Percentiles rank a stretch among this genome's conserved stretches.
These are phyloP conservation scores for Penicillium roqueforti DNA, from an alignment of 495 filamentous ascomycete genomes.

Conservation along the genomic window DNA sequence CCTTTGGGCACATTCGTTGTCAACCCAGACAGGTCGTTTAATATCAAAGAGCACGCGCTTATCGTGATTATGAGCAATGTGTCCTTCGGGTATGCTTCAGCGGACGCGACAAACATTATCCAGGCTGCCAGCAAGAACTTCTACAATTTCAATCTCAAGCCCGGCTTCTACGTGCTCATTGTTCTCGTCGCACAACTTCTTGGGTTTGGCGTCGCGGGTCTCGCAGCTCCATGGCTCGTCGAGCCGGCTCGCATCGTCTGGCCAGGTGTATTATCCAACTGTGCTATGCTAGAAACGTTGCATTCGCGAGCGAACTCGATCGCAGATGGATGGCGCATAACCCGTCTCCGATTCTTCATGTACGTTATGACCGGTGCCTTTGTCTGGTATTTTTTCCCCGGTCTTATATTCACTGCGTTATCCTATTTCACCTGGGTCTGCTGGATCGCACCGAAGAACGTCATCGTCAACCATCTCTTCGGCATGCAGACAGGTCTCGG, in stretches of 20 bases:
- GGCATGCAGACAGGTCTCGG: slow-evolving; percentile 77
- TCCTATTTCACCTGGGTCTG: slow-evolving; percentile 84
- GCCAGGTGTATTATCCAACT: slow-evolving; percentile 36
- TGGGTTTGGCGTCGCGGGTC: slow-evolving; percentile 62
- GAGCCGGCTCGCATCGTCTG: slow-evolving; percentile 51
- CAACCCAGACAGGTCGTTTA: slow-evolving; percentile 61
- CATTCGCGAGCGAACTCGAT: slow-evolving; percentile 33
- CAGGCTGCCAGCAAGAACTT: slow-evolving; percentile 43
- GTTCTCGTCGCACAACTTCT: slow-evolving; percentile 59
- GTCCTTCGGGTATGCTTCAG: slow-evolving; percentile 63
- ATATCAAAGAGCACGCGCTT: slow-evolving; percentile 81
- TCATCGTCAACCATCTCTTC: slow-evolving; percentile 70
- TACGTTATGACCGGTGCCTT: slow-evolving; percentile 47
- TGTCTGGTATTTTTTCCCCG: slow-evolving; percentile 75
- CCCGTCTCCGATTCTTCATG: slow-evolving; percentile 57
- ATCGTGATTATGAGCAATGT: slow-evolving; percentile 89
- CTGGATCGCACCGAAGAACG: slow-evolving; percentile 79
- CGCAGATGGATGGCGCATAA: slow-evolving; percentile 57
- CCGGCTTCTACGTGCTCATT: slow-evolving; percentile 57
- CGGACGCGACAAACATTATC: slow-evolving; percentile 44
- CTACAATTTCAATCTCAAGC: slow-evolving; percentile 58
- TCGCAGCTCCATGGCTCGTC: slow-evolving; percentile 57
- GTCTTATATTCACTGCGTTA: slow-evolving; percentile 72
- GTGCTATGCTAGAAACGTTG: slow-evolving; percentile 34
- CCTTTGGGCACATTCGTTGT: slow-evolving; percentile 46